Conservation (phyloP, 495 filamentous ascomycete species). For the Daldinia vernicosa region DNA sequence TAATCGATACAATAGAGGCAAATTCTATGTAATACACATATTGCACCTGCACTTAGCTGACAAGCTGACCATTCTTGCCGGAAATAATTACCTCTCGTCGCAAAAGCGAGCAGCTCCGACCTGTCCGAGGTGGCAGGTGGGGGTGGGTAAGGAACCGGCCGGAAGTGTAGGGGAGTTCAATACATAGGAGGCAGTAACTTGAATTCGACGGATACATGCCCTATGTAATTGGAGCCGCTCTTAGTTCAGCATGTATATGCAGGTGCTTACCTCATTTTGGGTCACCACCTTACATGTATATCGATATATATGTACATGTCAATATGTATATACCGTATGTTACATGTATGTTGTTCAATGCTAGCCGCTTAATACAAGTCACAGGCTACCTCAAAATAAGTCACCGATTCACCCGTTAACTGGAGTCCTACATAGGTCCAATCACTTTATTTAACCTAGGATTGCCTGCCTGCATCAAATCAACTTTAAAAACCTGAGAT, state of each 20-base stretch:
- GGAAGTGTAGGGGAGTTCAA: conserved; percentile 7
- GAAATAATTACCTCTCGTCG: conserved; percentile 22
- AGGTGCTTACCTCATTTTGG: too few species aligned
- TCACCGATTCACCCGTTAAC: conserved; percentile 19
- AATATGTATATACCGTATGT: neutral
- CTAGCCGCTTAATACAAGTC: neutral
- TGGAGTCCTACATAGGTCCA: conserved; percentile 2
- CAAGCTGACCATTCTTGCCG: conserved; percentile 8
- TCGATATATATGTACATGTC: neutral
- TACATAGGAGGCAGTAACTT: too few species aligned
- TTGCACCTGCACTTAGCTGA: neutral
- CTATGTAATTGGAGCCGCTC: neutral
- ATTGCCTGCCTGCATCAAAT: neutral
- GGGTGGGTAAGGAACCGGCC: conserved; percentile 18
- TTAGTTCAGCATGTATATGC: neutral
- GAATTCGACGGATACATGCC: too few species aligned
- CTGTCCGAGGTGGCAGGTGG: conserved; percentile 18
- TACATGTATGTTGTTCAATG: neutral
- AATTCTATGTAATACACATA: too few species aligned
- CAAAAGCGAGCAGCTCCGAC: conserved; percentile 32
- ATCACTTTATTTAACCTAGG: conserved; percentile 13
- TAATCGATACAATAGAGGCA: conserved; percentile 3
- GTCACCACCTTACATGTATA: too few species aligned
- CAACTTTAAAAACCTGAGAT: neutral
- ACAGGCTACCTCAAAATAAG: conserved; percentile 1